Evolutionary conservation across 208 protist species (phyloP).

Genomic region (Trypanosoma scelopori): DNA sequence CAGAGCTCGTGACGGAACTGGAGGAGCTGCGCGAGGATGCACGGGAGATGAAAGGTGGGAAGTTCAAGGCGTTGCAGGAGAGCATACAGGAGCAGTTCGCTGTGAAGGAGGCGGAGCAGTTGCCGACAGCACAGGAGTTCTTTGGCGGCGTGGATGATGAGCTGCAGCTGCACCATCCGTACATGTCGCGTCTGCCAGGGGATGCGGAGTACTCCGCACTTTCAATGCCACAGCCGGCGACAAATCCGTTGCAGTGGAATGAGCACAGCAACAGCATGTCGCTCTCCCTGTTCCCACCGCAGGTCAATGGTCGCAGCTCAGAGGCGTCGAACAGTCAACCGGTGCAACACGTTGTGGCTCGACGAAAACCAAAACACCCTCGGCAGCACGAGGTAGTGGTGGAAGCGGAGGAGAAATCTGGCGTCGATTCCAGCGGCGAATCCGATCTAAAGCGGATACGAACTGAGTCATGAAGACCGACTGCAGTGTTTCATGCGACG

Average conservation of each 20-base stretch:
- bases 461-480: slow-evolving; percentile 20
- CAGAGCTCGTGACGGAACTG: slow-evolving; percentile 61
- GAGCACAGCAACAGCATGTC: slow-evolving; percentile 77
- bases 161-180: slow-evolving; percentile 46
- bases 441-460: slow-evolving; percentile 16
- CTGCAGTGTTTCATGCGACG: neutral
- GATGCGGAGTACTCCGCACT: slow-evolving; percentile 52
- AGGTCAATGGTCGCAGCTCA: slow-evolving; percentile 39
- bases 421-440: slow-evolving; percentile 2
- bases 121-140: slow-evolving; percentile 61
- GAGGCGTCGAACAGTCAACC: slow-evolving; percentile 33
- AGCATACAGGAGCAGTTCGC: slow-evolving; percentile 75
- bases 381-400: slow-evolving; percentile 1
- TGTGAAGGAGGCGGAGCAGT: slow-evolving; percentile 48
- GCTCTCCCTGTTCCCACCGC: slow-evolving; percentile 73
- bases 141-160: slow-evolving; percentile 38
- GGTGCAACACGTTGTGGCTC: slow-evolving; percentile 55
- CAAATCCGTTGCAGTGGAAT: slow-evolving; percentile 52
- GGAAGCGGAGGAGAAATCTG: neutral
- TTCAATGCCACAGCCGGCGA: slow-evolving; percentile 76
- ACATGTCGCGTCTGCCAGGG: slow-evolving; percentile 59
- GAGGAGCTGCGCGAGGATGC: slow-evolving; percentile 76
- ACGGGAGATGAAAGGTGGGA: slow-evolving; percentile 74
- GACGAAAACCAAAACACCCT: slow-evolving; percentile 70
- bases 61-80: slow-evolving; percentile 65